Evolutionary conservation across 192 early-diverging fungal species (phyloP).

Genomic region (Phlyctochytrium bullatum): DNA sequence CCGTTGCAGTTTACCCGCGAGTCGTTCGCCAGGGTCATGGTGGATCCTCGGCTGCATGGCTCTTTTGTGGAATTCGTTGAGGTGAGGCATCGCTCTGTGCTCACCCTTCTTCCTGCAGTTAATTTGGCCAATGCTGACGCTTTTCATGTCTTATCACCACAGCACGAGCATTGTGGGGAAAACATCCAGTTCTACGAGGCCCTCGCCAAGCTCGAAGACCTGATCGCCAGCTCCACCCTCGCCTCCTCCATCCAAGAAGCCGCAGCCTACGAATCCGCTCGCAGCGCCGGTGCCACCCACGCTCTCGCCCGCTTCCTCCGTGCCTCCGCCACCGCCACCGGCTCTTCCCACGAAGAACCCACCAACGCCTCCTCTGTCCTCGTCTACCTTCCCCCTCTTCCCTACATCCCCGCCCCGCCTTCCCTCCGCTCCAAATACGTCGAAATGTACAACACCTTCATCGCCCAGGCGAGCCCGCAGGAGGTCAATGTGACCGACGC

Average conservation of each 20-base stretch:
- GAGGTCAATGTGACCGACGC: neutral
- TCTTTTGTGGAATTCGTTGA: neutral
- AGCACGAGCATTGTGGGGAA: neutral
- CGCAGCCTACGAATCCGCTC: neutral
- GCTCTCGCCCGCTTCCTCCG: neutral
- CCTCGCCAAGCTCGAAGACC: neutral
- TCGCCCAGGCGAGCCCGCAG: neutral
- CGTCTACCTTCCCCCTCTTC: neutral
- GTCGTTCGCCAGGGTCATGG: neutral
- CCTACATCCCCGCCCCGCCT: neutral
- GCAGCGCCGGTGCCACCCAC: neutral
- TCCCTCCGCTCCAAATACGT: neutral
- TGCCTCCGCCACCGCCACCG: neutral
- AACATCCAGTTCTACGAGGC: neutral
- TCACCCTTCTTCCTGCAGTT: neutral
- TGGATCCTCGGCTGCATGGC: neutral
- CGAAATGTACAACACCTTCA: neutral
- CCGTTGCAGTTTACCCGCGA: neutral
- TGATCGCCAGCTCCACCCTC: neutral
- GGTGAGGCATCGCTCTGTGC: neutral
- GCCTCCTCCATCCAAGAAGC: neutral
- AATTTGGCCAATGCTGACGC: neutral
- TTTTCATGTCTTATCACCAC: neutral
- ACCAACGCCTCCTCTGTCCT: neutral
- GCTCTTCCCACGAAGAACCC: neutral